Evolutionary conservation across 2,329 filamentous ascomycete genomes (phyloP).

Genomic region (Aureobasidium sp.): DNA sequence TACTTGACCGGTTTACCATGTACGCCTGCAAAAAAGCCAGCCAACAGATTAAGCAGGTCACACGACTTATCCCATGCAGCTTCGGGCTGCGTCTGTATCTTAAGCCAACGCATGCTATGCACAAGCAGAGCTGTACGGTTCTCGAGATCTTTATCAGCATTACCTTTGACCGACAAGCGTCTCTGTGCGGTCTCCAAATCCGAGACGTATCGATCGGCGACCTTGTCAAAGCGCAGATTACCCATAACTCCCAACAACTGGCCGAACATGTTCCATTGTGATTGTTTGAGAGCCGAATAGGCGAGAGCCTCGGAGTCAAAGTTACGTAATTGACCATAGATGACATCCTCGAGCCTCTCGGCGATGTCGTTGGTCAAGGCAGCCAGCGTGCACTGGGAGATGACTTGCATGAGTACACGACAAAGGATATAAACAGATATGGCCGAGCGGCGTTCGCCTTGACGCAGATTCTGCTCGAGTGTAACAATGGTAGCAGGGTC

Average conservation of each 20-base stretch:
- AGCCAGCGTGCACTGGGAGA: slow-evolving; percentile 76
- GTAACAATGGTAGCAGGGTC: slow-evolving; percentile 18
- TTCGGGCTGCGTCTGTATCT: slow-evolving; percentile 65
- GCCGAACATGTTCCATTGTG: slow-evolving; percentile 93
- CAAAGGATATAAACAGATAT: slow-evolving; percentile 96
- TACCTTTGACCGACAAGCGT: slow-evolving; percentile 65
- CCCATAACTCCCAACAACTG: slow-evolving; percentile 96
- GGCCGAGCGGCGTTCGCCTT: slow-evolving; percentile 72
- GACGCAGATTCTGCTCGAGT: slow-evolving; percentile 26
- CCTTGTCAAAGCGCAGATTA: slow-evolving; percentile 78
- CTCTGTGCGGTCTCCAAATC: slow-evolving; percentile 74
- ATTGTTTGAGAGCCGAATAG: slow-evolving; percentile 73
- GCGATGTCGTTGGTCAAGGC: slow-evolving; percentile 88
- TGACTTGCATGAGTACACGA: slow-evolving; percentile 86
- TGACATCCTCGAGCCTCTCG: slow-evolving; percentile 87
- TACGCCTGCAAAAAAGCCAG: slow-evolving; percentile 72
- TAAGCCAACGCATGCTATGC: slow-evolving; percentile 83
- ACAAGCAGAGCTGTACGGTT: slow-evolving; percentile 80
- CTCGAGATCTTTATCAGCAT: slow-evolving; percentile 62
- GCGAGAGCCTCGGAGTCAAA: slow-evolving; percentile 75
- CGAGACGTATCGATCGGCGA: slow-evolving; percentile 71
- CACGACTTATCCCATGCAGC: slow-evolving; percentile 80
- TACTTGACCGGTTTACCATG: slow-evolving; percentile 89
- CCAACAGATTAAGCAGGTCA: slow-evolving; percentile 76
- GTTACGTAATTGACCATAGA: slow-evolving; percentile 89